Evolutionary conservation across 129 eudicot genomes (phyloP).

Genomic region (Ambrosia artemisiifolia): DNA sequence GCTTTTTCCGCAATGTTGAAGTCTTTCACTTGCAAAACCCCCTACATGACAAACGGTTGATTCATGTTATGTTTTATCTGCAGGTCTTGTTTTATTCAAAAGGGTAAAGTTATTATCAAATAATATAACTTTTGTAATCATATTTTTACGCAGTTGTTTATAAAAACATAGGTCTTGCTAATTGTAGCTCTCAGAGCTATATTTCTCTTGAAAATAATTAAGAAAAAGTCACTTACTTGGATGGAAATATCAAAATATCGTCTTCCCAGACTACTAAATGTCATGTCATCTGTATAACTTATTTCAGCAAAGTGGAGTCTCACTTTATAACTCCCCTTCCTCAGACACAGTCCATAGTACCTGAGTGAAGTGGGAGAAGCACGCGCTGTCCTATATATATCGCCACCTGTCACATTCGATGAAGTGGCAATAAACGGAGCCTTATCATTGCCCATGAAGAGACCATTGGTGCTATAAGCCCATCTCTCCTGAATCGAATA

Average conservation of each 20-base stretch:
- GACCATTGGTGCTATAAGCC: constrained; percentile 78
- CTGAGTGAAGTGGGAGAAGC: constrained; percentile 58
- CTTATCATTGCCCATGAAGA: constrained; percentile 36
- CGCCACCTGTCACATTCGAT: constrained; percentile 28
- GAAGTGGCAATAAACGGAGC: constrained; percentile 25
- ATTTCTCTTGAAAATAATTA: no score
- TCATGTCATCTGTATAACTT: constrained; percentile 35
- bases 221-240: constrained; percentile 43
- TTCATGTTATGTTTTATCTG: no score
- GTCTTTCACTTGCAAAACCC: constrained; percentile 37
- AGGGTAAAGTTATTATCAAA: neutral
- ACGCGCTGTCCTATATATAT: constrained; percentile 50
- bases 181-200: no score
- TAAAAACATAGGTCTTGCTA: neutral
- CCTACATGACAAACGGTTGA: constrained; percentile 31
- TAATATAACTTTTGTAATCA: constrained; percentile 10
- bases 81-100: no score
- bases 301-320: constrained; percentile 79
- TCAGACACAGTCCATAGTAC: constrained; percentile 62
- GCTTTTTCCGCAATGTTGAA: constrained; percentile 57
- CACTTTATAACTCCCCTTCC: constrained; percentile 60
- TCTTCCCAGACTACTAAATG: constrained; percentile 56
- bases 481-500: constrained; percentile 37
- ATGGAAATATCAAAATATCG: constrained; percentile 63
- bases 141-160: no score